Evolutionary conservation across 257 asterid genomes (phyloP).

Genomic region (Pogostemon cablin): DNA sequence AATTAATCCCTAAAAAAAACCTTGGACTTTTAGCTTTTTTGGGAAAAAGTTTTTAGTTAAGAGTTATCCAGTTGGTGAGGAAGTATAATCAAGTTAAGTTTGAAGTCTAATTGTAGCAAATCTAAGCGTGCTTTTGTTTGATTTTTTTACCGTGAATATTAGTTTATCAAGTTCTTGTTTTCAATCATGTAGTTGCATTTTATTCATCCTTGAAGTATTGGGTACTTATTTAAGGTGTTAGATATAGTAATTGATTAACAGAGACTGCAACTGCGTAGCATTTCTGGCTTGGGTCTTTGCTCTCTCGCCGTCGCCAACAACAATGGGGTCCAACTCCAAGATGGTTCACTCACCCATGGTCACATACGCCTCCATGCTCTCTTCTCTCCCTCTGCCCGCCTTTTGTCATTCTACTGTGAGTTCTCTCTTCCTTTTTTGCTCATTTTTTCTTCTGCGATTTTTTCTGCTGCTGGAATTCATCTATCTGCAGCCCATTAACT

Average conservation of each 20-base stretch:
- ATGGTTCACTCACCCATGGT: constrained; percentile 75
- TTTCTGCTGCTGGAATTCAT: too few relatives aligned
- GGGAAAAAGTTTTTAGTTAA: background rate
- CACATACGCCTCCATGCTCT: constrained; percentile 80
- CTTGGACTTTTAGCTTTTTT: background rate
- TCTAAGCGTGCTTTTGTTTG: too few relatives aligned
- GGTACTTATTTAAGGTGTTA: background rate
- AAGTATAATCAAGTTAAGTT: background rate
- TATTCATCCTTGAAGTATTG: background rate
- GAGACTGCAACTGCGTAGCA: too few relatives aligned
- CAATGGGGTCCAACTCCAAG: constrained; percentile 65
- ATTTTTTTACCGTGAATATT: background rate
- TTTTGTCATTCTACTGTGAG: constrained; percentile 88
- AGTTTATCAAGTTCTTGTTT: background rate
- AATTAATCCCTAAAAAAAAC: too few relatives aligned
- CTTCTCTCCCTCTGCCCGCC: constrained; percentile 89
- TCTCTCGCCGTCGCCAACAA: background rate
- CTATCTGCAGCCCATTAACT: background rate
- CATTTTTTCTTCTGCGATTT: background rate
- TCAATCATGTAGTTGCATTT: background rate
- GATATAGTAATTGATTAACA: too few relatives aligned
- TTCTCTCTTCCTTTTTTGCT: background rate
- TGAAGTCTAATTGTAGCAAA: background rate
- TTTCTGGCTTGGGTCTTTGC: too few relatives aligned
- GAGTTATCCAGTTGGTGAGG: background rate